These are phyloP conservation scores for Fusarium siculi DNA, from an alignment of 2,329 filamentous ascomycete genomes.

Conservation along the genomic window DNA sequence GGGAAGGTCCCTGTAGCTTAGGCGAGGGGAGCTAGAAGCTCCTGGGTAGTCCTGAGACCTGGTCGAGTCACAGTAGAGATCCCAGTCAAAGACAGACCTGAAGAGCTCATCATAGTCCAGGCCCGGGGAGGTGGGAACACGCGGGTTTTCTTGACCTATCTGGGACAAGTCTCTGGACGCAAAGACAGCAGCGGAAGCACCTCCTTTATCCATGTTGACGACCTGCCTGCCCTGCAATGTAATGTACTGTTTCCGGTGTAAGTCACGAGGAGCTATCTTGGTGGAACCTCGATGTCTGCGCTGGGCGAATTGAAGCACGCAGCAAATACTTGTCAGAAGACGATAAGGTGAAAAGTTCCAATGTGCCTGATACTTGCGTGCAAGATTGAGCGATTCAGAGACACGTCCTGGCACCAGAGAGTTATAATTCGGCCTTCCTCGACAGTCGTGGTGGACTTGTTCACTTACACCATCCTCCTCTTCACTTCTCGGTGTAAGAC, in stretches of 20 bases:
- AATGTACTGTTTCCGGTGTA: constrained; percentile 48
- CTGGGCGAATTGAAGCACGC: constrained; percentile 52
- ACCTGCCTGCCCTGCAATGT: constrained; percentile 29
- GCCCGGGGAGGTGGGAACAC: constrained; percentile 50
- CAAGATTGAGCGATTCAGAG: constrained; percentile 53
- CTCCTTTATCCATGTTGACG: constrained; percentile 52
- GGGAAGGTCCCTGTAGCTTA: constrained; percentile 45
- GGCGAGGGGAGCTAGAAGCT: constrained; percentile 44
- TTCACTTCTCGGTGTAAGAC: constrained; percentile 26
- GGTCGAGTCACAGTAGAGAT: constrained; percentile 49
- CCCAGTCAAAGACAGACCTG: constrained; percentile 53
- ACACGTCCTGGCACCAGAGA: constrained; percentile 52
- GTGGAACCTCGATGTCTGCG: constrained; percentile 54
- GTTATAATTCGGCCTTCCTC: constrained; percentile 53
- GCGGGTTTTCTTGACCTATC: constrained; percentile 51
- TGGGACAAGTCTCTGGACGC: constrained; percentile 48
- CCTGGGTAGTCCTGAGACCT: constrained; percentile 44
- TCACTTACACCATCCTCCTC: constrained; percentile 53
- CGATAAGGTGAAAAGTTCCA: constrained; percentile 55
- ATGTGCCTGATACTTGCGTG: constrained; percentile 52
- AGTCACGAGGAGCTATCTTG: constrained; percentile 52
- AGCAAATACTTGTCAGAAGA: constrained; percentile 50
- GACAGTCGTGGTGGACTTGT: constrained; percentile 49
- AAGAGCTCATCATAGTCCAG: constrained; percentile 49
- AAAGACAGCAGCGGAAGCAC: constrained; percentile 29